phyloP scores from a whole-genome alignment of 768 basidiomycete genomes.

The Xerocomus potaroensis region DNA sequence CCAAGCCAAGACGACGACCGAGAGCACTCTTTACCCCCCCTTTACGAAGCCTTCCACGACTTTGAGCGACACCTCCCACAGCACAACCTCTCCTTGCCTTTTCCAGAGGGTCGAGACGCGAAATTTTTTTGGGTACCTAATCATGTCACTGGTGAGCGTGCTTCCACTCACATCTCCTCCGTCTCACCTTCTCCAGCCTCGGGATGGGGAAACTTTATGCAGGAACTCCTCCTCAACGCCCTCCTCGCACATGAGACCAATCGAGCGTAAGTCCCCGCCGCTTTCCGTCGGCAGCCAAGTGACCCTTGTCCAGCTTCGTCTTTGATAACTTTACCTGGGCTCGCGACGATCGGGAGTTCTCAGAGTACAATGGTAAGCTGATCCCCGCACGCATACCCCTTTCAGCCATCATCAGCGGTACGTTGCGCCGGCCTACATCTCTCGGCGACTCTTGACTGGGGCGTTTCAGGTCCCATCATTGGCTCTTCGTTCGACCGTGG shows the following conservation, averaged over 20 bases:
- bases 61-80: constrained; percentile 45
- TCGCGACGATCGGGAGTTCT: constrained; percentile 37
- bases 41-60: constrained; percentile 41
- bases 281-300: too few relatives aligned
- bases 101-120: constrained; percentile 37
- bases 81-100: constrained; percentile 36
- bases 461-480: constrained; percentile 37
- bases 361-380: constrained; percentile 43
- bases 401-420: constrained; percentile 49
- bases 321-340: constrained; percentile 61
- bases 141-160: constrained; percentile 38
- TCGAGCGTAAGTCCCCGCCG: constrained; percentile 40
- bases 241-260: constrained; percentile 44
- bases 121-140: constrained; percentile 49
- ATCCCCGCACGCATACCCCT: constrained; percentile 55
- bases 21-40: constrained; percentile 35
- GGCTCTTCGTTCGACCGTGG: constrained; percentile 37
- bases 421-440: constrained; percentile 3
- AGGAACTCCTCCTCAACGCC: constrained; percentile 52
- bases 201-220: constrained; percentile 62
- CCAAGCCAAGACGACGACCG: constrained; percentile 1
- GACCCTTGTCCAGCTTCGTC: constrained; percentile 38
- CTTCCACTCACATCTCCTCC: not conserved
- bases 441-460: not conserved
- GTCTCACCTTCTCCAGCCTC: constrained; percentile 30